phyloP scores from a whole-genome alignment of 1,139 yeast species.

The Zygosaccharomyces pseudobailii region DNA sequence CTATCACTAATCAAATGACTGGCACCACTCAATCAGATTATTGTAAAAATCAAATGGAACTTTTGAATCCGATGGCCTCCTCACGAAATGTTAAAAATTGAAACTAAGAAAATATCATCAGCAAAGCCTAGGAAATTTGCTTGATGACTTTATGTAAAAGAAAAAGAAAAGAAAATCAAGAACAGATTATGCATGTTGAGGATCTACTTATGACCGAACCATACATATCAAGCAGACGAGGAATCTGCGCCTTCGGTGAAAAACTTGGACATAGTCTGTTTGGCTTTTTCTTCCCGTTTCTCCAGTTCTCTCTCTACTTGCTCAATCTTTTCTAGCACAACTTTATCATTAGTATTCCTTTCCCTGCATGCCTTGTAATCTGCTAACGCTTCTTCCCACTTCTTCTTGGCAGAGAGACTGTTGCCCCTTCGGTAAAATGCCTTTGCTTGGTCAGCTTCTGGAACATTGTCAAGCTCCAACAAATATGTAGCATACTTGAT shows the following conservation, averaged over 20 bases:
- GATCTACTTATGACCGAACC: not conserved
- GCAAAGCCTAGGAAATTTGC: constrained; percentile 22
- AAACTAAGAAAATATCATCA: not conserved
- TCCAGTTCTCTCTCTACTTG: constrained; percentile 40
- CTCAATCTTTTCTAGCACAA: constrained; percentile 42
- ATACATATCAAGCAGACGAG: not conserved
- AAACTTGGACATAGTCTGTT: constrained; percentile 54
- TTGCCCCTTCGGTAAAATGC: constrained; percentile 58
- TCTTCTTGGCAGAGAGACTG: constrained; percentile 42
- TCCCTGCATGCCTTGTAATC: constrained; percentile 44
- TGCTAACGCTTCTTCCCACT: constrained; percentile 46
- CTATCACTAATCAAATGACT: not conserved
- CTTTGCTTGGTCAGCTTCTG: constrained; percentile 51
- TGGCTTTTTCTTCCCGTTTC: constrained; percentile 46
- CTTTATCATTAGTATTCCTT: constrained; percentile 48
- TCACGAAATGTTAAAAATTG: not conserved
- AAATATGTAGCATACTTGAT: constrained; percentile 52
- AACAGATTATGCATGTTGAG: not conserved
- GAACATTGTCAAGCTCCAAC: constrained; percentile 44
- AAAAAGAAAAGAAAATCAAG: not conserved
- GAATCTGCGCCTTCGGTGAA: constrained; percentile 32
- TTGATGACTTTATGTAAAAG: constrained; percentile 30
- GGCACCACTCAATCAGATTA: not conserved
- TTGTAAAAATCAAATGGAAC: too few species aligned
- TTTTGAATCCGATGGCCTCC: too few species aligned